A percentile compares a stretch with the other conserved stretches of the same genome.
Evolutionary conservation across 257 asterid species (phyloP).

Genomic region (Thymus quinquecostatus): DNA sequence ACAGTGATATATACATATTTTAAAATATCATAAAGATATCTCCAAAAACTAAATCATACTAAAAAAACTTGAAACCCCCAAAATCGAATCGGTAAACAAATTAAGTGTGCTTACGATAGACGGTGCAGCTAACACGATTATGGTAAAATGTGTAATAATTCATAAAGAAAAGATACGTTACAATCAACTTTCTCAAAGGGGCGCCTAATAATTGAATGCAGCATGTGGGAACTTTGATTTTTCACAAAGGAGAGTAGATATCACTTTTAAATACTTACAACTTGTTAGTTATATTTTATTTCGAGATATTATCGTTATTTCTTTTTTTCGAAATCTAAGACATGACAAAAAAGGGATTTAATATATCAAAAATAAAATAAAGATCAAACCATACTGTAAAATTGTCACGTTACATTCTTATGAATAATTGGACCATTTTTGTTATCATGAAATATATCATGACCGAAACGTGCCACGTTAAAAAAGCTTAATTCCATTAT

Average conservation of each 20-base stretch:
- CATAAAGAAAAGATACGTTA: not conserved
- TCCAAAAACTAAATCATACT: too few species aligned
- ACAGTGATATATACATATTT: too few species aligned
- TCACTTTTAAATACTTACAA: not conserved
- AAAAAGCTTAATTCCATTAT: not conserved
- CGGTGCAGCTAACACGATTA: too few species aligned
- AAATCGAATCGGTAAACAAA: too few species aligned
- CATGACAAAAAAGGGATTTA: not conserved
- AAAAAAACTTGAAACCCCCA: too few species aligned
- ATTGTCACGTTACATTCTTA: not conserved
- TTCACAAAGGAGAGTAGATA: not conserved
- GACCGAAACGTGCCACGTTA: not conserved
- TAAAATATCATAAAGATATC: too few species aligned
- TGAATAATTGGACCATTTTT: not conserved
- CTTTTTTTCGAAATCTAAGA: not conserved
- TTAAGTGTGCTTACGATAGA: too few species aligned
- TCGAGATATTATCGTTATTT: not conserved
- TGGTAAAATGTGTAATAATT: not conserved
- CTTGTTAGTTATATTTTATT: too few species aligned
- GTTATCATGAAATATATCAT: not conserved
- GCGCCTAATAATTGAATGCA: conserved; percentile 24
- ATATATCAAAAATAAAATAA: not conserved
- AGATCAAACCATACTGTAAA: not conserved
- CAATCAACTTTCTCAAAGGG: conserved; percentile 21
- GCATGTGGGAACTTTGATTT: conserved; percentile 27